phyloP scores from a whole-genome alignment of 805 yeast genomes.

The Teunomyces stri region DNA sequence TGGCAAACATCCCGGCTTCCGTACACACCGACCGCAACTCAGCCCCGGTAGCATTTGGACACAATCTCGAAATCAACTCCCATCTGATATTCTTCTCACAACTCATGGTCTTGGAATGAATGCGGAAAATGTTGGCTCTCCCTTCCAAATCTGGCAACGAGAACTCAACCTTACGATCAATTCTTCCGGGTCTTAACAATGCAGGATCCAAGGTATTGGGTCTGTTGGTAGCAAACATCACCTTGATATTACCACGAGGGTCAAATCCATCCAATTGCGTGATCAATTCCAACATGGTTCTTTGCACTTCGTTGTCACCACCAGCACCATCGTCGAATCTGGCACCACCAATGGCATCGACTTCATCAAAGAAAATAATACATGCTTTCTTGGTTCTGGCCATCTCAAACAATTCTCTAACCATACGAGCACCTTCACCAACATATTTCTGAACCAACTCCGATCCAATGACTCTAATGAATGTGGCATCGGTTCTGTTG shows the following conservation, averaged over 20 bases:
- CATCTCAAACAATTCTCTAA: conserved; percentile 97
- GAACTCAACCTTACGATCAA: conserved; percentile 97
- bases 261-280: conserved; percentile 98
- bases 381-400: conserved; percentile 98
- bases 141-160: conserved; percentile 96
- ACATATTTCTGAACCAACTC: conserved; percentile 98
- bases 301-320: conserved; percentile 98
- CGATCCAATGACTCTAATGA: conserved; percentile 96
- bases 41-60: conserved; percentile 99
- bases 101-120: conserved; percentile 96
- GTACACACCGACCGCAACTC: conserved; percentile 98
- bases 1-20: conserved; percentile 99
- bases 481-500: conserved; percentile 98
- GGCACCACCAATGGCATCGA: conserved; percentile 99
- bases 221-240: conserved; percentile 98
- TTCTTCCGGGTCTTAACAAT: conserved; percentile 95
- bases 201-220: conserved; percentile 99
- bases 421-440: conserved; percentile 99
- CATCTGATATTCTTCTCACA: conserved; percentile 97
- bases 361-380: conserved; percentile 96
- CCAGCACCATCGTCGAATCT: conserved; percentile 99
- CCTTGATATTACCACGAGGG: conserved; percentile 98
- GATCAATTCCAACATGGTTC: conserved; percentile 97
- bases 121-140: conserved; percentile 94
- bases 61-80: conserved; percentile 95